Conservation (phyloP, 2,329 filamentous ascomycete species). For the Colletotrichum sp. region DNA sequence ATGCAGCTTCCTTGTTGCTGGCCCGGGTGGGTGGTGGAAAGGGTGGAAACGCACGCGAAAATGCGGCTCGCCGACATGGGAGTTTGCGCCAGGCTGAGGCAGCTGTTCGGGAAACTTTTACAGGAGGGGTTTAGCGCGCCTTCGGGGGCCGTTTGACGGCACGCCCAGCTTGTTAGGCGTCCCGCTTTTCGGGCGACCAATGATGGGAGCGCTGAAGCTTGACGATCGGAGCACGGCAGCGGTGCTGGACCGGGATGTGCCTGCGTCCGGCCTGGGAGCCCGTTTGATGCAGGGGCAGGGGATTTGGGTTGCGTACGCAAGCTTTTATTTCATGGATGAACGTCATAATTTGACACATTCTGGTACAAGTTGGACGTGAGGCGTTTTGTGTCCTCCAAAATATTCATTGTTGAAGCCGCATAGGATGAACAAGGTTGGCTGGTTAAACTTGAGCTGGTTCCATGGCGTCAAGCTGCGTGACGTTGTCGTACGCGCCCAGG, state of each 20-base stretch:
- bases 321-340: not conserved
- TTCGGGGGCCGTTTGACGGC: not conserved
- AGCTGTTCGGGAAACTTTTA: not conserved
- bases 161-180: not conserved
- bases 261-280: not conserved
- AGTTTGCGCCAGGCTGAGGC: not conserved
- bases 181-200: not conserved
- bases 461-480: not conserved
- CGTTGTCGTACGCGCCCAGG: not conserved
- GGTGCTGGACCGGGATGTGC: not conserved
- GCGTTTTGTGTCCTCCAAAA: not conserved
- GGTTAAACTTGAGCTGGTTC: not conserved
- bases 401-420: fast-evolving
- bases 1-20: slow-evolving; percentile 8
- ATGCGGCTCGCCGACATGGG: not conserved
- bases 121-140: not conserved
- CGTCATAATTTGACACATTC: not conserved
- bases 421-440: not conserved
- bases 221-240: not conserved
- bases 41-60: not conserved
- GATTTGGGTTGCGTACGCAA: not conserved
- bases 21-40: not conserved
- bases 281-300: not conserved
- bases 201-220: not conserved
- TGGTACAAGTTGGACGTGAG: not conserved